Percentiles rank a stretch among this genome's conserved stretches.
Conservation (phyloP, 1,284 basidiomycete species). For the Sutorius eximius region DNA sequence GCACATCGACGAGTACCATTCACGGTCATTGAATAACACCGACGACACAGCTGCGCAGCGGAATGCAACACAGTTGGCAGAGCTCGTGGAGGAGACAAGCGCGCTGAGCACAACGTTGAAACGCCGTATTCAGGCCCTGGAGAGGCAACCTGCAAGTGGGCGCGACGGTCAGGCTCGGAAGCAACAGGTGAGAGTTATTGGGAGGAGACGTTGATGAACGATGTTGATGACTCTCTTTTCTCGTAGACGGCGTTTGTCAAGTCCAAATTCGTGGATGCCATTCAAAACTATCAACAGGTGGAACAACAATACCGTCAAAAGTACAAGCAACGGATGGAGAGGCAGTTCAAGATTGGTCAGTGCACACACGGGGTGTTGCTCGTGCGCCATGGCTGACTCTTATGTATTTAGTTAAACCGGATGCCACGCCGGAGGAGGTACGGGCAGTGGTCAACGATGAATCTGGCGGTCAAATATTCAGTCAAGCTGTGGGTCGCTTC, state of each 20-base stretch:
- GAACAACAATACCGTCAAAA: constrained; percentile 92
- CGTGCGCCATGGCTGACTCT: constrained; percentile 2
- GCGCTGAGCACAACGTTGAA: constrained; percentile 74
- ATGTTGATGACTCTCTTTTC: not conserved
- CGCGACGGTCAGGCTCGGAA: constrained; percentile 81
- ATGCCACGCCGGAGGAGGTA: constrained; percentile 91
- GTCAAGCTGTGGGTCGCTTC: constrained; percentile 74
- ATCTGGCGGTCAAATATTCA: constrained; percentile 87
- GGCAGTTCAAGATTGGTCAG: constrained; percentile 92
- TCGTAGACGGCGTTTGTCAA: constrained; percentile 71
- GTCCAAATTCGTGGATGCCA: constrained; percentile 83
- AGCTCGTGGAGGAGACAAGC: constrained; percentile 78
- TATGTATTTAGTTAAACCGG: constrained; percentile 77
- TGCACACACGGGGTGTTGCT: constrained; percentile 5
- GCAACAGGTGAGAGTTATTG: constrained; percentile 61
- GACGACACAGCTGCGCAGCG: constrained; percentile 68
- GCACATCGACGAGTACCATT: constrained; percentile 71
- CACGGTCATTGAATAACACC: constrained; percentile 74
- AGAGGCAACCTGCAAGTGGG: constrained; percentile 68
- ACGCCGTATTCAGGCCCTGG: constrained; percentile 76
- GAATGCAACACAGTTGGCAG: constrained; percentile 65
- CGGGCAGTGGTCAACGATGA: constrained; percentile 85
- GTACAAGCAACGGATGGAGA: constrained; percentile 92
- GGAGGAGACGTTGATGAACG: not conserved
- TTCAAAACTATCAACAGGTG: constrained; percentile 84